These are phyloP conservation scores for Madurella mycetomatis DNA, from an alignment of 2,329 filamentous ascomycete genomes.

Conservation along the genomic window DNA sequence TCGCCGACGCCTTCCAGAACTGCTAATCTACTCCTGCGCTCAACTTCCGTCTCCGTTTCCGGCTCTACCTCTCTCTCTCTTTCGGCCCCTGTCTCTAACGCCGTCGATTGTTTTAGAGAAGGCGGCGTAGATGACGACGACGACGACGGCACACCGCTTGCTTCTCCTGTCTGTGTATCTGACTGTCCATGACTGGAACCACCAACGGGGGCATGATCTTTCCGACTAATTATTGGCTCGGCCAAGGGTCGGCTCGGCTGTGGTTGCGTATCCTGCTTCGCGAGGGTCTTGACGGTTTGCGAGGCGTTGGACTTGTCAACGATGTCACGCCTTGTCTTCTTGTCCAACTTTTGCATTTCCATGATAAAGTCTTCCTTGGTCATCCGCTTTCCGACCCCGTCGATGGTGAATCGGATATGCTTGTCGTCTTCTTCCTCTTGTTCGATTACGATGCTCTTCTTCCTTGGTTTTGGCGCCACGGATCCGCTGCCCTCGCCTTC, in stretches of 20 bases:
- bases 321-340: slow-evolving; percentile 54
- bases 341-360: slow-evolving; percentile 68
- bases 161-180: background rate
- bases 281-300: slow-evolving; percentile 45
- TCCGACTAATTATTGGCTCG: slow-evolving; percentile 6
- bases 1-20: slow-evolving; percentile 41
- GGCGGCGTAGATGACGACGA: slow-evolving; percentile 12
- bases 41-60: slow-evolving; percentile 67
- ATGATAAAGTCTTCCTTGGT: slow-evolving; percentile 76
- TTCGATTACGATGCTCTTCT: slow-evolving; percentile 40
- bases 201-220: background rate
- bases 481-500: slow-evolving; percentile 26
- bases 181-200: background rate
- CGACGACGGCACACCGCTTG: slow-evolving; percentile 5
- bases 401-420: slow-evolving; percentile 71
- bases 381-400: slow-evolving; percentile 67
- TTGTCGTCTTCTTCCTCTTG: slow-evolving; percentile 61
- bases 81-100: slow-evolving; percentile 24
- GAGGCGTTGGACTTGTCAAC: slow-evolving; percentile 49
- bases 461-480: slow-evolving; percentile 29
- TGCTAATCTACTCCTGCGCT: slow-evolving; percentile 61
- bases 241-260: slow-evolving; percentile 1
- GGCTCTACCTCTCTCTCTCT: slow-evolving; percentile 61
- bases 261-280: slow-evolving; percentile 36
- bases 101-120: slow-evolving; percentile 1